Percentiles rank a stretch among this genome's conserved stretches.
phyloP scores from a whole-genome alignment of 1,284 basidiomycete genomes.

The Pseudozyma hubeiensis region DNA sequence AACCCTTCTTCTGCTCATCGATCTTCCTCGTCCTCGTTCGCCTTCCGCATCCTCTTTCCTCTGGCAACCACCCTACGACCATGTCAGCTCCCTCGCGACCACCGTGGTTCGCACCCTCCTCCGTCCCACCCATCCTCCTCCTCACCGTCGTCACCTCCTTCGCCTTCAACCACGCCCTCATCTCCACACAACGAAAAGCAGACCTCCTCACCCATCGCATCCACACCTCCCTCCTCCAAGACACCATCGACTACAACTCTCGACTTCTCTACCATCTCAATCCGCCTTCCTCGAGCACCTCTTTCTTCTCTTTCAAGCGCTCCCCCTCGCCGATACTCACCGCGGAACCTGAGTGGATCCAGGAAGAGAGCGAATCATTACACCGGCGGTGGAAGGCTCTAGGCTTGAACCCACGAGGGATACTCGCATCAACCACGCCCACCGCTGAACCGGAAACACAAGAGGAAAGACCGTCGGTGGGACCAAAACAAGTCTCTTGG shows the following conservation, averaged over 20 bases:
- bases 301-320: neutral
- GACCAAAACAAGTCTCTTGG: constrained; percentile 31
- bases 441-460: neutral
- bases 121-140: constrained; percentile 42
- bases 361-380: constrained; percentile 9
- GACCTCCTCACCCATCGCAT: constrained; percentile 18
- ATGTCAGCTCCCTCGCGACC: neutral
- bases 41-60: too few relatives aligned
- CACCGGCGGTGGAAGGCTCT: constrained; percentile 23
- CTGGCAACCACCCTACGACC: too few relatives aligned
- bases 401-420: constrained; percentile 2
- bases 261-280: constrained; percentile 15
- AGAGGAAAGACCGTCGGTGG: neutral
- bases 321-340: neutral
- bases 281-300: constrained; percentile 3
- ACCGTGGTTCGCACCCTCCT: constrained; percentile 24
- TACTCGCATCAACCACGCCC: neutral
- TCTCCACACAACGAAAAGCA: constrained; percentile 34
- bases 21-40: neutral
- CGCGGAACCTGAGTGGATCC: constrained; percentile 9
- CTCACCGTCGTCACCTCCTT: constrained; percentile 40
- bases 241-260: constrained; percentile 32
- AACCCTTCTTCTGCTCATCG: neutral
- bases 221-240: constrained; percentile 15
- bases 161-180: constrained; percentile 47